Conservation (phyloP, 768 basidiomycete species). For the Lactarius pseudohatsudake region DNA sequence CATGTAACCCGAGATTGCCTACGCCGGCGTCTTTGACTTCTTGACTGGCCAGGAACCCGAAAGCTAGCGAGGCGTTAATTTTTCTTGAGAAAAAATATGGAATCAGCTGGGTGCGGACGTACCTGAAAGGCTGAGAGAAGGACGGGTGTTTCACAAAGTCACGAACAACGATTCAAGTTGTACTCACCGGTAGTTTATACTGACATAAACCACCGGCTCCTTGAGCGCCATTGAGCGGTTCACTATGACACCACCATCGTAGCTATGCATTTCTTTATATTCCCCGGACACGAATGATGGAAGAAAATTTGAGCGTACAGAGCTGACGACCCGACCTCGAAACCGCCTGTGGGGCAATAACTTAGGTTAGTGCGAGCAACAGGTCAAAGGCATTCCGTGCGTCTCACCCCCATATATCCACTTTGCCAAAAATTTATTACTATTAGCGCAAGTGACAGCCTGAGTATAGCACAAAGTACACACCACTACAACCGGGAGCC, state of each 20-base stretch:
- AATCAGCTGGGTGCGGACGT: not conserved
- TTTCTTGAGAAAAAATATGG: too few relatives aligned
- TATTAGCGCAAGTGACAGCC: not conserved
- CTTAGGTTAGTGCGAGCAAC: not conserved
- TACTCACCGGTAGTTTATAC: conserved; percentile 32
- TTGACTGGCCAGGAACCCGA: conserved; percentile 52
- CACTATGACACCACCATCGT: conserved; percentile 24
- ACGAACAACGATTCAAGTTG: not conserved
- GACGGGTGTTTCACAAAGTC: not conserved
- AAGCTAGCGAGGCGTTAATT: conserved; percentile 33
- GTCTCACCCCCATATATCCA: conserved; percentile 32
- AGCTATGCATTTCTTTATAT: conserved; percentile 3
- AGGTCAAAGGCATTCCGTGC: not conserved
- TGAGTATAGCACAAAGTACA: not conserved
- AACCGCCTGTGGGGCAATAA: conserved; percentile 2
- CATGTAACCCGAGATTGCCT: conserved; percentile 62
- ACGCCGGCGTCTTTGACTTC: conserved; percentile 53
- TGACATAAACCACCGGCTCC: conserved; percentile 32
- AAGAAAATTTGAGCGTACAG: not conserved
- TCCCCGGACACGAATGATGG: not conserved
- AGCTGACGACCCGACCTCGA: not conserved
- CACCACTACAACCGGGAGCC: conserved; percentile 33
- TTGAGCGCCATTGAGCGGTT: conserved; percentile 29
- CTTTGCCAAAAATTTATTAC: not conserved
- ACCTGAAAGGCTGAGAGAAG: conserved; percentile 16